Percentiles rank a stretch among this genome's conserved stretches.
Evolutionary conservation across 345 rosid species (phyloP).

Genomic region (Rhizophora mangle): DNA sequence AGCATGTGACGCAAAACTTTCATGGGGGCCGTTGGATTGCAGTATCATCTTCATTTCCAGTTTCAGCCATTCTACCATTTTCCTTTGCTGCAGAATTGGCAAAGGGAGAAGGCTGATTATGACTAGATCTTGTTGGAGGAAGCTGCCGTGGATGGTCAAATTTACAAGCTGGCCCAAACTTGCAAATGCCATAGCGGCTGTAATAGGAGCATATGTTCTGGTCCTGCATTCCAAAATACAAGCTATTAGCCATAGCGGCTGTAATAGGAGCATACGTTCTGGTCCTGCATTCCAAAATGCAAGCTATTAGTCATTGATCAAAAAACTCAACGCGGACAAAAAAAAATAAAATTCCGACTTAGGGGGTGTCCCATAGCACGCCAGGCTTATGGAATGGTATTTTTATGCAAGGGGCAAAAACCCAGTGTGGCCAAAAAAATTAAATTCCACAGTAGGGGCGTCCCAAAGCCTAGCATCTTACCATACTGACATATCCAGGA

Average conservation of each 20-base stretch:
- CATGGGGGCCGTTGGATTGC: conserved; percentile 36
- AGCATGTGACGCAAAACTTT: conserved; percentile 16
- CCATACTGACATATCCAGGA: too few species aligned
- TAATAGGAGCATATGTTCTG: conserved; percentile 69
- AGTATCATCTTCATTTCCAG: conserved; percentile 26
- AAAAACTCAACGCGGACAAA: background rate
- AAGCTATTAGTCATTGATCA: background rate
- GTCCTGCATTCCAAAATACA: conserved; percentile 45
- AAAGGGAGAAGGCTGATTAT: conserved; percentile 22
- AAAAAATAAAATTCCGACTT: background rate
- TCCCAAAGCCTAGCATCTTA: too few species aligned
- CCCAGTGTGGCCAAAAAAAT: too few species aligned
- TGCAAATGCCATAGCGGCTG: conserved; percentile 91
- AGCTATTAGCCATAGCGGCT: conserved; percentile 38
- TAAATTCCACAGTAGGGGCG: too few species aligned
- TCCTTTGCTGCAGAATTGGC: conserved; percentile 24
- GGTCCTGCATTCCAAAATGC: conserved; percentile 49
- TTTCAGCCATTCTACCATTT: conserved; percentile 24
- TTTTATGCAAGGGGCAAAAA: too few species aligned
- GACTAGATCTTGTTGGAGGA: conserved; percentile 23
- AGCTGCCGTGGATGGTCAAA: conserved; percentile 55
- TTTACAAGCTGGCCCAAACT: conserved; percentile 92
- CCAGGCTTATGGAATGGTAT: too few species aligned
- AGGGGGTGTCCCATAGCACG: too few species aligned
- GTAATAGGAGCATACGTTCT: conserved; percentile 67